These are phyloP conservation scores for Macaranga tanarius DNA, from an alignment of 441 rosid genomes.

Conservation along the genomic window DNA sequence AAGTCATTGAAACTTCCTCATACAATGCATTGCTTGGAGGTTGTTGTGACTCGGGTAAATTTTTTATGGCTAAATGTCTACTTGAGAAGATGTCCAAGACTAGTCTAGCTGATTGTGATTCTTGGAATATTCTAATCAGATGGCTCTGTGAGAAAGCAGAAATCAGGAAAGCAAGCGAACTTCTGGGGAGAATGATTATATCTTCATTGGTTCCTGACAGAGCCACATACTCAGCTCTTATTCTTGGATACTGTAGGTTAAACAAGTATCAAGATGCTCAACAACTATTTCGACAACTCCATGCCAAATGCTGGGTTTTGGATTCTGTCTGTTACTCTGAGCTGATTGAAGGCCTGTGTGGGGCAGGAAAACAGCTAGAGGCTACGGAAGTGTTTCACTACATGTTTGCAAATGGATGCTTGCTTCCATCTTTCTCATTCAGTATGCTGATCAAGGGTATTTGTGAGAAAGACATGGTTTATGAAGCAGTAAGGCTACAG, in stretches of 20 bases:
- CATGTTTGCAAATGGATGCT: conserved; percentile 41
- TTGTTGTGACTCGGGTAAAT: conserved; percentile 40
- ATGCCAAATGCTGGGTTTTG: conserved; percentile 36
- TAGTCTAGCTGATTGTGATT: conserved; percentile 40
- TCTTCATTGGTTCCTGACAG: conserved; percentile 36
- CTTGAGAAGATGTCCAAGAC: conserved; percentile 40
- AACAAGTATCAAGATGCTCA: conserved; percentile 37
- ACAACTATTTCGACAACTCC: conserved; percentile 30
- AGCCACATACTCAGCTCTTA: conserved; percentile 46
- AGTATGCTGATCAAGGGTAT: conserved; percentile 32
- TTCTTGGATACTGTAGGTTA: conserved; percentile 41
- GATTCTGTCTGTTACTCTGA: conserved; percentile 42
- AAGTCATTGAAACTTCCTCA: conserved; percentile 35
- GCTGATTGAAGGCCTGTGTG: conserved; percentile 47
- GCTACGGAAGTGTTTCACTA: conserved; percentile 42
- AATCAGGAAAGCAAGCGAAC: conserved; percentile 37
- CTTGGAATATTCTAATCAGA: conserved; percentile 53
- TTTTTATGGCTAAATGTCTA: conserved; percentile 35
- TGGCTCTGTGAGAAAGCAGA: conserved; percentile 44
- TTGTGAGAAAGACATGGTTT: conserved; percentile 36
- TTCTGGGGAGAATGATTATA: conserved; percentile 49
- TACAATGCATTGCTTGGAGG: conserved; percentile 48
- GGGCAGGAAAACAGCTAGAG: conserved; percentile 30
- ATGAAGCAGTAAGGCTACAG: conserved; percentile 41
- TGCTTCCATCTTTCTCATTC: conserved; percentile 35